Base-by-base conservation (phyloP, 2,329 filamentous ascomycete genomes). In the Plectosphaerella cucumerina region DNA sequence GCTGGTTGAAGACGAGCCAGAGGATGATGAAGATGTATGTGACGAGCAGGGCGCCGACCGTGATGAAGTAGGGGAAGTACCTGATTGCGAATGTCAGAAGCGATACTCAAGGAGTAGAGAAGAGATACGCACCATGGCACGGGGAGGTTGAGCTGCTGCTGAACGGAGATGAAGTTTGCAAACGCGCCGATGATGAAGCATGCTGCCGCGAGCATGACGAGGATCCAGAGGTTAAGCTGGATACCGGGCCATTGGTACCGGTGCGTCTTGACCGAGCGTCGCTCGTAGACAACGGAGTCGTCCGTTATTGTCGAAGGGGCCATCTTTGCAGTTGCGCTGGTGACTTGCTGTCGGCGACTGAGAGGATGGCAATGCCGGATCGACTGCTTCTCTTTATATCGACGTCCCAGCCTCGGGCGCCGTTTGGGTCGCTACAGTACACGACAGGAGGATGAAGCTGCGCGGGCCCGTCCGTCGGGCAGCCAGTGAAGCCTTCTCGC, bases 191-290 rank as follows among this genome's bases (percentile, higher is more conserved):
- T 72, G 54, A 85, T 78, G 49, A 75, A 77, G 49, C 75, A 71
- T 5, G 80, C 77, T 1, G 81, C 76, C 4, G 82, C 71, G 11
- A 87, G 70, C 78, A 87, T 86, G 57, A 86, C 70, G 47, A 87
- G 70, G 62, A 87, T 81, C 82, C 84, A 86, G 47, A 86, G 67
- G 62, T 86, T 86, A 52, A 87, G 74, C 65, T 85, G 80, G 50
- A 82, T 66, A n/a, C 81, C 80, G 17, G 84, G 84, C 84, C 84
- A 87, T 69, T 83, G 82, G 72, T 87, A 87, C 41, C 77, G 77
- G 61, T 80, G 78, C 4, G 83, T 65, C 56, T 72, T 68, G 47
- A 64, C 73, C 53, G 70, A 61, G 37, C 71, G 58, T 50, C 70
- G 70, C 42, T 72, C 71, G 52, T 72, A 68, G 63, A 75, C 72